phyloP scores from a whole-genome alignment of 257 asterid genomes.

The Cruciata laevipes region DNA sequence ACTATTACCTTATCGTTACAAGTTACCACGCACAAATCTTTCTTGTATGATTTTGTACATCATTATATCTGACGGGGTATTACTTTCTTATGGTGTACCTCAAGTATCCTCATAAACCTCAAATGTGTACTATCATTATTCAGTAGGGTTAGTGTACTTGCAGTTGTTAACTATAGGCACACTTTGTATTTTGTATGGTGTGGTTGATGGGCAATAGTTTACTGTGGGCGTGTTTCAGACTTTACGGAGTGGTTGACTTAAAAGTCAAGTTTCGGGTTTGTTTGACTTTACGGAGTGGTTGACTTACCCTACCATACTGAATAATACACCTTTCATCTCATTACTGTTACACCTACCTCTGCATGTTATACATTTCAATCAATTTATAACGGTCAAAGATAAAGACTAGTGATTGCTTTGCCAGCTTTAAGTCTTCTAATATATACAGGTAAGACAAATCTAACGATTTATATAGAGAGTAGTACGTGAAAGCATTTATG shows the following conservation, averaged over 20 bases:
- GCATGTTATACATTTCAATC: neutral
- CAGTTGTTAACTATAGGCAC: neutral
- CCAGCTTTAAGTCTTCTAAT: neutral
- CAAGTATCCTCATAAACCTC: neutral
- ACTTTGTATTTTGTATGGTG: neutral
- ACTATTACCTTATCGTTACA: neutral
- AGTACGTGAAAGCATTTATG: neutral
- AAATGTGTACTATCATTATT: neutral
- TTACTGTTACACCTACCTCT: neutral
- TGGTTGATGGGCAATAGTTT: neutral
- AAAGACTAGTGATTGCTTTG: neutral
- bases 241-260: neutral
- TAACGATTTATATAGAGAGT: neutral
- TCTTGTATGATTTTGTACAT: neutral
- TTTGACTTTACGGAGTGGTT: neutral
- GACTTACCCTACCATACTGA: neutral
- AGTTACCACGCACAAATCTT: too few species aligned
- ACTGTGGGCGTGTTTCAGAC: too few species aligned
- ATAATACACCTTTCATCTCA: neutral
- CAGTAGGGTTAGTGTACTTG: neutral
- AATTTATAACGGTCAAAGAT: neutral
- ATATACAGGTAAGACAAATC: neutral
- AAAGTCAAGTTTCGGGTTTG: neutral
- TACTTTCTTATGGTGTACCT: neutral
- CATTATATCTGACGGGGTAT: neutral